Base-by-base conservation (phyloP, 2,329 filamentous ascomycete species). In the Ceratocystis lukuohia region DNA sequence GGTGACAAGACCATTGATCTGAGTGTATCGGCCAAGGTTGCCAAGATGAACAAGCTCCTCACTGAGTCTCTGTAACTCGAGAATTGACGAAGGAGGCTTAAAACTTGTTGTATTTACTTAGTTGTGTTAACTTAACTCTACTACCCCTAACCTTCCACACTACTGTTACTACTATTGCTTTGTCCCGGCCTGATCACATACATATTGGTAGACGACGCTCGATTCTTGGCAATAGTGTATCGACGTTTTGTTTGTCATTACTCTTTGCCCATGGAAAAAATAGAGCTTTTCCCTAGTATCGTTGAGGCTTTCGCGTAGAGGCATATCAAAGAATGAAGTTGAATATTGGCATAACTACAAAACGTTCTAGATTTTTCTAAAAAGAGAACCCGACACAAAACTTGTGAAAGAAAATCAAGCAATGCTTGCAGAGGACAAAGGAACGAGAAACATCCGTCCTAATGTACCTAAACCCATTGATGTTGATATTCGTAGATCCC, bases 11-110 rank as follows among this genome's bases (percentile, higher is more conserved):
- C 93, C 77, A 96, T 99, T 76, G 94, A 99, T 80, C 88, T 96
- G 72, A 94, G 88, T 79, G 92, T 99, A 74, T 93, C 93, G 62
- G 83, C 89, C 77, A 95, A 93, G 84, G 88, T 99, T 79, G 84
- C 89, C 77, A 96, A 91, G 86, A 90, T 99, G 85, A 99, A 99
- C 90, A 99, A 97, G 88, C 87, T 96, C 77, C 88, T 99, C 76
- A 92, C 84, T 73, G 94, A 99, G 80, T 84, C 88, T 78, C 83
- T 99, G 89, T 99, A 96, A 89, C 91, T 68, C 12, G 61, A 41
- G 65, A 45, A 65, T 62, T 61, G 53, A 61, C 22, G 41, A 65
- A 63, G 25, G 25, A 63, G 50, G 61, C 61, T 50, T 41, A 63
- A 63, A 63, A 48, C 61, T 37, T 50, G 22, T 48, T 63, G 44